A percentile compares a stretch with the other conserved stretches of the same genome.
phyloP scores from a whole-genome alignment of 1,284 basidiomycete genomes.

The Cutaneotrichosporon sp. region DNA sequence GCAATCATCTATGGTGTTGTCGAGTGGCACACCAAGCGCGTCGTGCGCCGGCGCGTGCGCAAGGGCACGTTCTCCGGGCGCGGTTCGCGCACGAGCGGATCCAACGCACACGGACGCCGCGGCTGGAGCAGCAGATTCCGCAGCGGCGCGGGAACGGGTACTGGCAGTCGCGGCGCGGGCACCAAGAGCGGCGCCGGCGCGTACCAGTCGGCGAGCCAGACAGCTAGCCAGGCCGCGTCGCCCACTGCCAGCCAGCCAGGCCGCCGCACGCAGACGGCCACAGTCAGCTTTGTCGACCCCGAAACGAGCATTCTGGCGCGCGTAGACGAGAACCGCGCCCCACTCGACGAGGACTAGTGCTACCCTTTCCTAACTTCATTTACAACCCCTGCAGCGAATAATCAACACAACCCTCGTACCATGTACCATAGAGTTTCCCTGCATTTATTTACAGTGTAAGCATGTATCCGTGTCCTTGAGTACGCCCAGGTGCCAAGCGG shows the following conservation, averaged over 20 bases:
- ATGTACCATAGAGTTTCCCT: no score
- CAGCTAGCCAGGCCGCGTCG: background rate
- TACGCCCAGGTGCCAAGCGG: no score
- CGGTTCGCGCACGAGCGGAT: background rate
- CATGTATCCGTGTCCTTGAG: no score
- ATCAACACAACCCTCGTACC: no score
- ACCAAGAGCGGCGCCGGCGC: background rate
- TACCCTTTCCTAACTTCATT: no score
- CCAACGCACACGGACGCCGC: background rate
- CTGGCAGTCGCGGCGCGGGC: background rate
- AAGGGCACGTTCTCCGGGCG: conserved; percentile 29
- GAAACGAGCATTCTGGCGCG: conserved; percentile 16
- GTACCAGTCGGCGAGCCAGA: background rate
- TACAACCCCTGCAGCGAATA: no score
- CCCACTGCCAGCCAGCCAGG: background rate
- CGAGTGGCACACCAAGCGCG: conserved; percentile 46
- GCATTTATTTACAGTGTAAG: no score
- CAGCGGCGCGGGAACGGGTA: background rate
- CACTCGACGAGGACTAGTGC: background rate
- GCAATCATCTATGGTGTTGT: conserved; percentile 48
- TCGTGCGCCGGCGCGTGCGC: conserved; percentile 34
- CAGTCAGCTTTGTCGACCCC: conserved; percentile 18
- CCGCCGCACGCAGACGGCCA: background rate
- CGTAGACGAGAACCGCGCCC: background rate
- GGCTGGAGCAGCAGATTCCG: background rate